phyloP scores from a whole-genome alignment of 192 early-diverging fungal species.

The Backusella mclennaniae region DNA sequence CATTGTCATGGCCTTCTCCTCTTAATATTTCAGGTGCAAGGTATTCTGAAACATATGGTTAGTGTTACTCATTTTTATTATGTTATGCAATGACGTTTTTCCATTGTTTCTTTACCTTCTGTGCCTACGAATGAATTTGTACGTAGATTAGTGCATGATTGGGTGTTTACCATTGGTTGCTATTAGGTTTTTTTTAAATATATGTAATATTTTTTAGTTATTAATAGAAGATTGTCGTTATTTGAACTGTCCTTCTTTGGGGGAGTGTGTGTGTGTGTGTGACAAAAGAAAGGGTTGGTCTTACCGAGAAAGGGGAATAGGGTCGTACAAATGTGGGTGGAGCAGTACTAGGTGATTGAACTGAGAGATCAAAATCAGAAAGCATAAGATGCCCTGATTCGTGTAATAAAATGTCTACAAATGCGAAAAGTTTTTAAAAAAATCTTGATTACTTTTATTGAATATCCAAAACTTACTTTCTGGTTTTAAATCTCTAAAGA shows the following conservation, averaged over 20 bases:
- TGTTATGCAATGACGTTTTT: conserved; percentile 80
- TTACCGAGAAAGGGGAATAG: conserved; percentile 56
- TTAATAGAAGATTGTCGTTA: background rate
- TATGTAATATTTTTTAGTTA: background rate
- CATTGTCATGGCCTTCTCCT: conserved; percentile 37
- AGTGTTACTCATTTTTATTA: conserved; percentile 65
- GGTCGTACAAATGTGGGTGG: conserved; percentile 66
- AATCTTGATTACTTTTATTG: too few relatives aligned
- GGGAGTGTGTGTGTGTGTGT: background rate
- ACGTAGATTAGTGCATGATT: conserved; percentile 2
- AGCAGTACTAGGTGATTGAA: conserved; percentile 79
- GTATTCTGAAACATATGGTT: conserved; percentile 37
- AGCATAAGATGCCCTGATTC: conserved; percentile 96
- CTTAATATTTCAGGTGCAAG: conserved; percentile 39
- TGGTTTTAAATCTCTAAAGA: conserved; percentile 97
- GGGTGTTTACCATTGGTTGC: conserved; percentile 6
- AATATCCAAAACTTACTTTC: conserved; percentile 64
- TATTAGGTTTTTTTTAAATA: background rate
- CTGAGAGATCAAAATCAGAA: conserved; percentile 97
- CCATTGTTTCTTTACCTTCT: conserved; percentile 50
- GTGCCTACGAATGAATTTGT: conserved; percentile 1
- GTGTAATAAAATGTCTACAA: conserved; percentile 80
- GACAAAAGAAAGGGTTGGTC: background rate
- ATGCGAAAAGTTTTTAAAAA: background rate
- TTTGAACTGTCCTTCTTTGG: background rate